These are phyloP conservation scores for Fomitopsis serialis DNA, from an alignment of 768 basidiomycete genomes.

Conservation along the genomic window DNA sequence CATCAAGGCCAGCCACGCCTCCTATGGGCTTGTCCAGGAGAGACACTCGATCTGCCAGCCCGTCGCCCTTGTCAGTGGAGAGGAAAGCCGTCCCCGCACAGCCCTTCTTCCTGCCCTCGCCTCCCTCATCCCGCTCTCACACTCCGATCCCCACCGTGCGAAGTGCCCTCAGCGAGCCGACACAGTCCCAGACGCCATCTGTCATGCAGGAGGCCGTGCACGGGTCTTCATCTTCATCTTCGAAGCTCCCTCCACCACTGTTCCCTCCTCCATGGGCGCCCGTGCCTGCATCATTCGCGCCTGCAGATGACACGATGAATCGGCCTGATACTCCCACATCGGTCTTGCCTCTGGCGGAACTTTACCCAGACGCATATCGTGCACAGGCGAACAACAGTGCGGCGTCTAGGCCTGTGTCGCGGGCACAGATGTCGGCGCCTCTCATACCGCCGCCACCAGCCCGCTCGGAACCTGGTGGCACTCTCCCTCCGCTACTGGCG, in stretches of 20 bases:
- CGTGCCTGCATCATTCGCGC: not conserved
- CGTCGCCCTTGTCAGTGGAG: not conserved
- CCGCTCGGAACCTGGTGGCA: not conserved
- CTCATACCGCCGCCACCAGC: constrained; percentile 2
- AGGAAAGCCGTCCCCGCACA: not conserved
- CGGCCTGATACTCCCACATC: constrained; percentile 14
- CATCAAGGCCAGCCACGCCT: constrained; percentile 13
- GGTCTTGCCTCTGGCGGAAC: constrained; percentile 8
- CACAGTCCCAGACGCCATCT: constrained; percentile 9
- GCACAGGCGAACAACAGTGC: not conserved
- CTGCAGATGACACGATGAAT: constrained; percentile 4
- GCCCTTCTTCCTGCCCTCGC: constrained; percentile 5
- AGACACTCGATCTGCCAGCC: constrained; percentile 1
- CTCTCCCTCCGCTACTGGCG: not conserved
- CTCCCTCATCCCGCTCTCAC: constrained; percentile 9
- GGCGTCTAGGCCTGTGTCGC: not conserved
- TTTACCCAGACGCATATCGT: constrained; percentile 10
- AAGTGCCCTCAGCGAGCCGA: not conserved
- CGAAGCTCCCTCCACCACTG: constrained; percentile 1
- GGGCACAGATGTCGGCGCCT: not conserved
- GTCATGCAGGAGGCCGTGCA: not conserved
- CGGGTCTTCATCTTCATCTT: constrained; percentile 1
- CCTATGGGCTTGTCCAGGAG: not conserved
- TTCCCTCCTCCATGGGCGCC: not conserved
- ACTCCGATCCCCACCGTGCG: constrained; percentile 5